Evolutionary conservation across 2,329 filamentous ascomycete species (phyloP).

Genomic region (Aspergillus pseudoglaucus): DNA sequence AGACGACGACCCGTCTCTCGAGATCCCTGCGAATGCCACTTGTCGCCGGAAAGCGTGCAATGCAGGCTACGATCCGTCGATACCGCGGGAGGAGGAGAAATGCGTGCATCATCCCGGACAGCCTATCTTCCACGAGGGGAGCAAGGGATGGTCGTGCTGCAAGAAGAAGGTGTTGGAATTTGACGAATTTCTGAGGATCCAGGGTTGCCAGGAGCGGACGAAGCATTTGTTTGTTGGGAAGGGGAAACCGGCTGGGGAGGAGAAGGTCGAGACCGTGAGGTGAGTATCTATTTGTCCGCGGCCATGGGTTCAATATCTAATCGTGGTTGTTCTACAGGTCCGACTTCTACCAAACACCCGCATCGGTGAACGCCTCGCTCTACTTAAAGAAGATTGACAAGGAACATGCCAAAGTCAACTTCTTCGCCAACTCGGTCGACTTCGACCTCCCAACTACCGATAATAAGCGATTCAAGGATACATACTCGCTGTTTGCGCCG

Average conservation of each 20-base stretch:
- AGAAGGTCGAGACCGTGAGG: constrained; percentile 71
- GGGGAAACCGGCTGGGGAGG: constrained; percentile 62
- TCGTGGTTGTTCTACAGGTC: constrained; percentile 44
- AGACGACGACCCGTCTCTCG: constrained; percentile 70
- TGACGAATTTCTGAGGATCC: constrained; percentile 94
- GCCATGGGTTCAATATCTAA: background rate
- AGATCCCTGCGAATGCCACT: constrained; percentile 65
- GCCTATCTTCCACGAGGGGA: constrained; percentile 95
- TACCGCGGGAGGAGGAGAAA: constrained; percentile 60
- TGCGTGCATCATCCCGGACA: constrained; percentile 86
- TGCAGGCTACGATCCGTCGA: constrained; percentile 54
- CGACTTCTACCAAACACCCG: constrained; percentile 91
- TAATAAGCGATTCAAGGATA: constrained; percentile 70
- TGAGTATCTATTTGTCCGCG: constrained; percentile 34
- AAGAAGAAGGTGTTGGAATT: constrained; percentile 94
- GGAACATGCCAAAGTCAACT: constrained; percentile 64
- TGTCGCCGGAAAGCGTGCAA: constrained; percentile 77
- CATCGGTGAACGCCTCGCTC: constrained; percentile 78
- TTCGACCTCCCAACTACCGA: constrained; percentile 85
- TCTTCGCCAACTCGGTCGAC: constrained; percentile 56
- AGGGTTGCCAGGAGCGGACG: constrained; percentile 76
- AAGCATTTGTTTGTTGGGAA: constrained; percentile 77
- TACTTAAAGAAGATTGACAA: constrained; percentile 98
- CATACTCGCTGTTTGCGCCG: constrained; percentile 66
- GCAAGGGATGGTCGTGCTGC: constrained; percentile 96